A percentile compares a stretch with the other conserved stretches of the same genome.
Conservation (phyloP, 768 basidiomycete species). For the Pholiota microspora region DNA sequence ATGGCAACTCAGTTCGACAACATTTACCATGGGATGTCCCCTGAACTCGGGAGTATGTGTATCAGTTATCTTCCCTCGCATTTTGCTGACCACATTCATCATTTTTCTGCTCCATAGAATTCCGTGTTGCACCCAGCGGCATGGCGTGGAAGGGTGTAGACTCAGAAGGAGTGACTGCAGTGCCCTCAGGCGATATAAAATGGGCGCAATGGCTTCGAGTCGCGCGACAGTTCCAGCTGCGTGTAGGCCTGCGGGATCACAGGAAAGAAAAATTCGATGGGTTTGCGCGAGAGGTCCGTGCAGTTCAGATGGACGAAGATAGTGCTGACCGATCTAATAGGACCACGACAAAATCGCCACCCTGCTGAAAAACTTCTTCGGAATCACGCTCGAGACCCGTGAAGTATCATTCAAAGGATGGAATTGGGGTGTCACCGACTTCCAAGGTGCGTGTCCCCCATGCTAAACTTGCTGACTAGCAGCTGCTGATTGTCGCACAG, state of each 20-base stretch:
- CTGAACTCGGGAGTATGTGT: slow-evolving; percentile 83
- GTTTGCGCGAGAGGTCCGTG: slow-evolving; percentile 81
- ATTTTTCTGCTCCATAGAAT: slow-evolving; percentile 45
- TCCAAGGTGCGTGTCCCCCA: slow-evolving; percentile 65
- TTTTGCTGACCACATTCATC: slow-evolving; percentile 4
- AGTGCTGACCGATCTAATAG: slow-evolving; percentile 34
- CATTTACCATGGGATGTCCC: slow-evolving; percentile 72
- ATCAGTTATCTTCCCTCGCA: not conserved
- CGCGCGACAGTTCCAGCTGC: slow-evolving; percentile 88
- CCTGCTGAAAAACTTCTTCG: slow-evolving; percentile 85
- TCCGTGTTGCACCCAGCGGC: slow-evolving; percentile 86
- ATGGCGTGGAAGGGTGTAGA: slow-evolving; percentile 93
- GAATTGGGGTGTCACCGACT: slow-evolving; percentile 98
- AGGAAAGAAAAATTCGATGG: slow-evolving; percentile 89
- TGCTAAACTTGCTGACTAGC: not conserved
- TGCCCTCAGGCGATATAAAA: slow-evolving; percentile 74
- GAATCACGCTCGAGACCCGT: slow-evolving; percentile 77
- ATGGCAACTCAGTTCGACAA: slow-evolving; percentile 81
- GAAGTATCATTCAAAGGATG: slow-evolving; percentile 92
- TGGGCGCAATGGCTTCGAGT: slow-evolving; percentile 92
- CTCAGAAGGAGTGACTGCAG: slow-evolving; percentile 56
- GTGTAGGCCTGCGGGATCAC: slow-evolving; percentile 77
- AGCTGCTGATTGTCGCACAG: slow-evolving; percentile 41
- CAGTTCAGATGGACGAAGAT: not conserved
- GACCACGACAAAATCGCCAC: slow-evolving; percentile 86